A percentile compares a stretch with the other conserved stretches of the same genome.
Conservation (phyloP, 2,329 filamentous ascomycete species). For the Fusarium sp. region DNA sequence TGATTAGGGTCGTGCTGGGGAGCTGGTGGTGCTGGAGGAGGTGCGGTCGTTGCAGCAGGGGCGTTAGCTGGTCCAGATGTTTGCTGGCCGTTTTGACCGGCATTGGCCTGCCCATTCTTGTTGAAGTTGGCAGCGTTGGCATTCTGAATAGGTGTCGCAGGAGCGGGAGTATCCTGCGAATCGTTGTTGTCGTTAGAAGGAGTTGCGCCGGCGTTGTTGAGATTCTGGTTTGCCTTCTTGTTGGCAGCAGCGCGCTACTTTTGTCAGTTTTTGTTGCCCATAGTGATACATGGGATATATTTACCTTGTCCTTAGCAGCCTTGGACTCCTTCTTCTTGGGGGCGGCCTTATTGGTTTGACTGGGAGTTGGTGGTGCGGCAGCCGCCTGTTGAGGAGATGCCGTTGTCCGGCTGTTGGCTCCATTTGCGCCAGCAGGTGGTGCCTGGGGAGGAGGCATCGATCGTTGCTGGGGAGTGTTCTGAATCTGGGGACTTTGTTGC, state of each 20-base stretch:
- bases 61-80: slow-evolving; percentile 47
- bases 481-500: slow-evolving; percentile 59
- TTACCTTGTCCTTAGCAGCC: slow-evolving; percentile 75
- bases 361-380: slow-evolving; percentile 80
- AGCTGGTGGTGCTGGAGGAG: slow-evolving; percentile 41
- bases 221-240: slow-evolving; percentile 72
- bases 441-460: slow-evolving; percentile 75
- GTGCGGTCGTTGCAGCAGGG: slow-evolving; percentile 46
- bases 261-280: slow-evolving; percentile 24
- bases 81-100: slow-evolving; percentile 49
- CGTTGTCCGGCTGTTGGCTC: slow-evolving; percentile 65
- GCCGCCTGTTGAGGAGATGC: slow-evolving; percentile 72
- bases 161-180: slow-evolving; percentile 69
- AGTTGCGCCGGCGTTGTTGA: slow-evolving; percentile 62
- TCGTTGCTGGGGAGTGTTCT: slow-evolving; percentile 78
- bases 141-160: slow-evolving; percentile 70
- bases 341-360: slow-evolving; percentile 76
- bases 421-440: slow-evolving; percentile 59
- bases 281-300: slow-evolving; percentile 31
- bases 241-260: slow-evolving; percentile 61
- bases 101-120: slow-evolving; percentile 46
- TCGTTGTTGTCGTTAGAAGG: slow-evolving; percentile 66
- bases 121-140: slow-evolving; percentile 56
- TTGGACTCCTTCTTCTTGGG: slow-evolving; percentile 82
- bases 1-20: slow-evolving; percentile 49